Percentiles rank a stretch among this genome's conserved stretches.
phyloP scores from a whole-genome alignment of 2,329 filamentous ascomycete genomes.

The Penicillium sp. region DNA sequence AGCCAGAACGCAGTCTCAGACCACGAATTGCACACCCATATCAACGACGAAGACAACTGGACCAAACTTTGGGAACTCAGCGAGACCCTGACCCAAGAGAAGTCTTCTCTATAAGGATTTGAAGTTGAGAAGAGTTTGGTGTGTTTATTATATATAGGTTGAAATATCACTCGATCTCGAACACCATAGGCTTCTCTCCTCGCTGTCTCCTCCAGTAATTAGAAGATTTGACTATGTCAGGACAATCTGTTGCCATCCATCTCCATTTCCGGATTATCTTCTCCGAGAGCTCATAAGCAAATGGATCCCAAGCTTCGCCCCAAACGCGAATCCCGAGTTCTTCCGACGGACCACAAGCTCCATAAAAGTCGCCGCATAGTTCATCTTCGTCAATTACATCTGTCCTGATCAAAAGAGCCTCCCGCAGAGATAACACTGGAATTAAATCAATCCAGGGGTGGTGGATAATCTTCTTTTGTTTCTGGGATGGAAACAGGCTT shows the following conservation, averaged over 20 bases:
- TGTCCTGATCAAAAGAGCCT: slow-evolving; percentile 21
- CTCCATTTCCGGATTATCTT: slow-evolving; percentile 28
- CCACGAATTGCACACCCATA: slow-evolving; percentile 28
- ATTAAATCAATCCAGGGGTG: slow-evolving; percentile 35
- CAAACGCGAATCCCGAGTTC: slow-evolving; percentile 28
- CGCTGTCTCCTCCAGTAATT: slow-evolving; percentile 26
- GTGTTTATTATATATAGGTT: neutral
- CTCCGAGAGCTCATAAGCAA: slow-evolving; percentile 33
- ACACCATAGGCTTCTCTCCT: slow-evolving; percentile 18
- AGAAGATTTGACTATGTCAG: slow-evolving; percentile 28
- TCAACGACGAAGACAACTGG: slow-evolving; percentile 24
- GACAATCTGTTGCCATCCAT: slow-evolving; percentile 26
- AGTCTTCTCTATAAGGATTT: slow-evolving; percentile 17
- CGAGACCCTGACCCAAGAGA: slow-evolving; percentile 31
- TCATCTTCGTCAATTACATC: slow-evolving; percentile 26
- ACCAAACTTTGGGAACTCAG: slow-evolving; percentile 34
- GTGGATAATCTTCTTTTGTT: slow-evolving; percentile 23
- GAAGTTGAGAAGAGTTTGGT: neutral
- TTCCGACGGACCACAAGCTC: slow-evolving; percentile 3
- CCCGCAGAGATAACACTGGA: slow-evolving; percentile 26
- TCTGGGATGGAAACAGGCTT: slow-evolving; percentile 17
- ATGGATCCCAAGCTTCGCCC: slow-evolving; percentile 33
- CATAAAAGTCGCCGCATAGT: slow-evolving; percentile 24
- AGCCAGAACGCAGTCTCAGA: slow-evolving; percentile 22
- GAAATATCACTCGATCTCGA: neutral